Percentiles rank a stretch among this genome's conserved stretches.
Conservation (phyloP, 352 stramenopile genomes). For the Globisporangium echinulatum region DNA sequence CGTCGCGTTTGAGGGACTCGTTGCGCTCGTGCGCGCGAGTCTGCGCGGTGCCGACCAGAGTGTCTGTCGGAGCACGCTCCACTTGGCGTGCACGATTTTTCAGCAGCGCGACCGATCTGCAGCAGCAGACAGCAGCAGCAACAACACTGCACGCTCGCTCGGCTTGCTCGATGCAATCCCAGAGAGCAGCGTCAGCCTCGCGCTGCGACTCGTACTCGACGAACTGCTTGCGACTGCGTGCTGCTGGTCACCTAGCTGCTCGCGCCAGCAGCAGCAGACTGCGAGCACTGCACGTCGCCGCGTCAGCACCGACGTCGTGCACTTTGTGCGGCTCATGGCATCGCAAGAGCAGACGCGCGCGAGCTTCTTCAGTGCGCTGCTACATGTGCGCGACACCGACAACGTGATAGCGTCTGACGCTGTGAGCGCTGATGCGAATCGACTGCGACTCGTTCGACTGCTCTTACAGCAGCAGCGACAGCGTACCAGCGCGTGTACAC, state of each 20-base stretch:
- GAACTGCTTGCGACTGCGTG: conserved; percentile 16
- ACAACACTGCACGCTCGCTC: neutral
- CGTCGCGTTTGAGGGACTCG: conserved; percentile 33
- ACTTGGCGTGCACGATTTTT: conserved; percentile 38
- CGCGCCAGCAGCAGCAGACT: neutral
- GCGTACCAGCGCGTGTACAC: neutral
- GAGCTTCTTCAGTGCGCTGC: conserved; percentile 24
- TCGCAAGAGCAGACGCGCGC: conserved; percentile 20
- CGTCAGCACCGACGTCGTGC: conserved; percentile 29
- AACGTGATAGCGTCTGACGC: neutral
- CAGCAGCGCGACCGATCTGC: conserved; percentile 1
- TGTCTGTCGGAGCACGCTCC: conserved; percentile 34
- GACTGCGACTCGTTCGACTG: conserved; percentile 20
- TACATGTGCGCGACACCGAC: conserved; percentile 1
- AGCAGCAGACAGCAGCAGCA: neutral
- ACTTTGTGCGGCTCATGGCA: conserved; percentile 33
- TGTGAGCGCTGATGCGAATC: conserved; percentile 6
- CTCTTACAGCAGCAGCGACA: conserved; percentile 15
- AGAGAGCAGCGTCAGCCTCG: conserved; percentile 13
- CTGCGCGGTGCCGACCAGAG: conserved; percentile 17
- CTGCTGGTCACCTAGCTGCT: conserved; percentile 24
- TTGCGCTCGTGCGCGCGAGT: conserved; percentile 27
- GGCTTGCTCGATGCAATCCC: conserved; percentile 3
- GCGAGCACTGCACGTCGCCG: conserved; percentile 1
- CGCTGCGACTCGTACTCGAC: conserved; percentile 23